Evolutionary conservation across 2,329 filamentous ascomycete genomes (phyloP).

Genomic region (Microdochium bolleyi): DNA sequence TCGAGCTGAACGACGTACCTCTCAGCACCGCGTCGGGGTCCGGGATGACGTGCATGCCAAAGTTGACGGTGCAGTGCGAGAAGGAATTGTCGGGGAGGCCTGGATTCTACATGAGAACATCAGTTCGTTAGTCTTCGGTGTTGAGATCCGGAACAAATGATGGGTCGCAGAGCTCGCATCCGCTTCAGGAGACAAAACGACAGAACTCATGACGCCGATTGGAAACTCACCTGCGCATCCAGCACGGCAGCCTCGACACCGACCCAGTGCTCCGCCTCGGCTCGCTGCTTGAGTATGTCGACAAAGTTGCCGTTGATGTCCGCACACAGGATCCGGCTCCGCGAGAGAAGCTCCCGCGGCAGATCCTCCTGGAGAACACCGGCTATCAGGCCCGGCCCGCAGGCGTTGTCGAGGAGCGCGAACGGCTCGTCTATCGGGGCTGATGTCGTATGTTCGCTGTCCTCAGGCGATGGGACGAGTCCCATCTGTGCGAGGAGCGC

Average conservation of each 20-base stretch:
- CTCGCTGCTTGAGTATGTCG: slow-evolving; percentile 27
- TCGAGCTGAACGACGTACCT: no score
- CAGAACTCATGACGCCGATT: not conserved
- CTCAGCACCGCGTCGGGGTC: slow-evolving; percentile 26
- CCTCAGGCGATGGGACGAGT: not conserved
- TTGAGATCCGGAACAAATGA: no score
- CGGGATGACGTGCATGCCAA: slow-evolving; percentile 38
- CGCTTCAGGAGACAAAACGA: no score
- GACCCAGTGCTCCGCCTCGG: slow-evolving; percentile 33
- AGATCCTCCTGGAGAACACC: slow-evolving; percentile 33
- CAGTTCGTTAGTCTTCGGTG: no score
- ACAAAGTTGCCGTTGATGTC: slow-evolving; percentile 37
- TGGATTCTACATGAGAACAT: slow-evolving; percentile 22
- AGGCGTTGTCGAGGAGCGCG: slow-evolving; percentile 42
- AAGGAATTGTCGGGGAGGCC: slow-evolving; percentile 27
- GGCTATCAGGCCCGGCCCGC: slow-evolving; percentile 41
- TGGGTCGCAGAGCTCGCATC: no score
- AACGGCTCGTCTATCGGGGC: no score
- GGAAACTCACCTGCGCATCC: slow-evolving; percentile 34
- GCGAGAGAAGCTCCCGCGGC: slow-evolving; percentile 23
- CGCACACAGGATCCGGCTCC: slow-evolving; percentile 39
- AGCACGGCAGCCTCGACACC: slow-evolving; percentile 27
- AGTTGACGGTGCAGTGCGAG: slow-evolving; percentile 35
- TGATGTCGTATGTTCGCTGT: not conserved
- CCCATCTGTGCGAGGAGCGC: not conserved